Conservation (phyloP, 352 stramenopile genomes). For the Pythium vanterpoolii region DNA sequence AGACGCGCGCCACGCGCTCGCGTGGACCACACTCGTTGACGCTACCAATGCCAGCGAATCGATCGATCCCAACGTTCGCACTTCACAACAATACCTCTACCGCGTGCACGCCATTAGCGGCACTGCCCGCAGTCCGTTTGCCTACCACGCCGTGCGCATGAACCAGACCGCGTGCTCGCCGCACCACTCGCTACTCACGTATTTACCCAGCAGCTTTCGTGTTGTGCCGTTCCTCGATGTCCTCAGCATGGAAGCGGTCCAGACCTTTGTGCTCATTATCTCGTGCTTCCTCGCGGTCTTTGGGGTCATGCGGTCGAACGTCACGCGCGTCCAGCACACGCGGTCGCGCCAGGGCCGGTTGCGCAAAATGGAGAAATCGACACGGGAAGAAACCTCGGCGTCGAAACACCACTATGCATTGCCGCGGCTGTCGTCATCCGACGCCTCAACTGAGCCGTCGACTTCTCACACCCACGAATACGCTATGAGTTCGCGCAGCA, state of each 20-base stretch:
- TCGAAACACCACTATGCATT: not conserved
- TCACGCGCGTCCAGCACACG: slow-evolving; percentile 47
- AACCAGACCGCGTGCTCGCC: slow-evolving; percentile 8
- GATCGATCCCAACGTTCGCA: slow-evolving; percentile 26
- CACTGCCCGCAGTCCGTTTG: slow-evolving; percentile 42
- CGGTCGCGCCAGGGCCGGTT: slow-evolving; percentile 46
- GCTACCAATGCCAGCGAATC: slow-evolving; percentile 30
- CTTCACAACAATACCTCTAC: slow-evolving; percentile 43
- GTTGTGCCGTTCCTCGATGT: slow-evolving; percentile 11
- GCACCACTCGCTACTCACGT: slow-evolving; percentile 1
- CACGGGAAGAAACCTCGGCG: slow-evolving; percentile 11
- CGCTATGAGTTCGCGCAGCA: not conserved
- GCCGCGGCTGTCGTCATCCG: slow-evolving; percentile 12
- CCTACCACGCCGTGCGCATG: slow-evolving; percentile 33
- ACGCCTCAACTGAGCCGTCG: slow-evolving; percentile 14
- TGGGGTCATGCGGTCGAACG: slow-evolving; percentile 46
- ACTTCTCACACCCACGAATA: slow-evolving; percentile 8
- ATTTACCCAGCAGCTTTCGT: slow-evolving; percentile 4
- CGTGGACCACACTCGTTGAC: slow-evolving; percentile 43
- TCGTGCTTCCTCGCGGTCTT: slow-evolving; percentile 58
- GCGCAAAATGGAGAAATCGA: slow-evolving; percentile 50
- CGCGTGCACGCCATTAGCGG: slow-evolving; percentile 35
- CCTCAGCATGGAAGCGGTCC: slow-evolving; percentile 31
- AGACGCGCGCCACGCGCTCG: slow-evolving; percentile 22
- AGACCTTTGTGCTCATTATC: slow-evolving; percentile 44